A percentile compares a stretch with the other conserved stretches of the same genome.
phyloP scores from a whole-genome alignment of 78 protist genomes.

The Planoprotostelium fungivorum region DNA sequence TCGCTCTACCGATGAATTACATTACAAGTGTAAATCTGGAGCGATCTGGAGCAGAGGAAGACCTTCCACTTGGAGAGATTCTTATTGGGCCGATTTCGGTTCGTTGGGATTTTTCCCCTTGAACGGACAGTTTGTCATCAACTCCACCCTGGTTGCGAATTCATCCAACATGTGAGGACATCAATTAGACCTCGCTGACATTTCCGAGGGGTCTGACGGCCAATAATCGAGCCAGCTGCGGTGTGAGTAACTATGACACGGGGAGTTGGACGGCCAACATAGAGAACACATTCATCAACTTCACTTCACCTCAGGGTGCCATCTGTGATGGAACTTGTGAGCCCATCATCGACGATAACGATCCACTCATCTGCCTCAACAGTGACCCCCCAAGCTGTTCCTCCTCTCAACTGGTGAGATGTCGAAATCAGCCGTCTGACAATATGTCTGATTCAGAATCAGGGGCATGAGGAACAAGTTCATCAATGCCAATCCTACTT shows the following conservation, averaged over 20 bases:
- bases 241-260: neutral
- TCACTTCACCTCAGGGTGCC: neutral
- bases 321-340: neutral
- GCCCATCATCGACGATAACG: neutral
- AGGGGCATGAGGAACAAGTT: neutral
- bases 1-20: neutral
- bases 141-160: neutral
- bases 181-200: neutral
- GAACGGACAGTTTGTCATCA: neutral
- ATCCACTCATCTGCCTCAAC: neutral
- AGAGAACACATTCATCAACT: neutral
- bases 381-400: neutral
- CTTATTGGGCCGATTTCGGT: neutral
- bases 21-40: neutral
- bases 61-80: neutral
- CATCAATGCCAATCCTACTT: neutral
- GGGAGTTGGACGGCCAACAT: neutral
- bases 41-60: neutral
- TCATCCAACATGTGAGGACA: neutral
- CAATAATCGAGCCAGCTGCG: neutral
- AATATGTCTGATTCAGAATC: too few relatives aligned
- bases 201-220: too few relatives aligned
- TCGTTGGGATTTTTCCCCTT: neutral
- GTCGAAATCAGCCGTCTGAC: too few relatives aligned
- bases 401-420: neutral